Conservation (phyloP, 345 rosid genomes). For the Lenwebbia sp. region DNA sequence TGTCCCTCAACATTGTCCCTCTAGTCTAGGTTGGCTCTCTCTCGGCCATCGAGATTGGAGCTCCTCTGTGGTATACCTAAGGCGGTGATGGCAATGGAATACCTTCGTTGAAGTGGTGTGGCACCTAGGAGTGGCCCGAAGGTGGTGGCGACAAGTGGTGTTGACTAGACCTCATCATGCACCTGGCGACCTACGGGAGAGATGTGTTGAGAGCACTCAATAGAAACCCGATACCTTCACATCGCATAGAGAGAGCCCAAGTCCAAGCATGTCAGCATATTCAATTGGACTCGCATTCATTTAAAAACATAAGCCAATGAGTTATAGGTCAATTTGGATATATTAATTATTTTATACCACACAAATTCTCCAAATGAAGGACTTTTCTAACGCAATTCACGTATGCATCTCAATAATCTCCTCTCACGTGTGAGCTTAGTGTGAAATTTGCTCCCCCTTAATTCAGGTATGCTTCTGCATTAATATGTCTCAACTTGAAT, state of each 20-base stretch:
- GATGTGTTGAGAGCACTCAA: background rate
- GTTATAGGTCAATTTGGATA: background rate
- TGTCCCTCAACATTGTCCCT: background rate
- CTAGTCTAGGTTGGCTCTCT: background rate
- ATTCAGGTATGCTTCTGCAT: background rate
- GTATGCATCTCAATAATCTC: background rate
- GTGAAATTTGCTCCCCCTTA: background rate
- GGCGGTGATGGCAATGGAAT: background rate
- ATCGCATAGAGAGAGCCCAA: fast-evolving
- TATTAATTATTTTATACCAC: fast-evolving
- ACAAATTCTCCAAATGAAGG: background rate
- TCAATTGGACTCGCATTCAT: background rate
- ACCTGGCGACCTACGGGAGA: background rate
- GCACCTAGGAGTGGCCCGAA: background rate
- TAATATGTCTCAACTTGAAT: background rate
- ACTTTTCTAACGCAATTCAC: background rate
- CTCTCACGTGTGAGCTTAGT: fast-evolving
- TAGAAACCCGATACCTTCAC: background rate
- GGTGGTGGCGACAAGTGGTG: background rate
- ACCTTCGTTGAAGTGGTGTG: background rate
- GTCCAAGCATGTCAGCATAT: background rate
- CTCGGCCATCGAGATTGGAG: background rate
- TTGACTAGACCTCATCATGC: background rate
- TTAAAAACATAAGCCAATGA: too few relatives aligned
- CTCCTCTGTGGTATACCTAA: background rate